These are phyloP conservation scores for Boletus rubroflammeus DNA, from an alignment of 768 basidiomycete genomes.

Conservation along the genomic window DNA sequence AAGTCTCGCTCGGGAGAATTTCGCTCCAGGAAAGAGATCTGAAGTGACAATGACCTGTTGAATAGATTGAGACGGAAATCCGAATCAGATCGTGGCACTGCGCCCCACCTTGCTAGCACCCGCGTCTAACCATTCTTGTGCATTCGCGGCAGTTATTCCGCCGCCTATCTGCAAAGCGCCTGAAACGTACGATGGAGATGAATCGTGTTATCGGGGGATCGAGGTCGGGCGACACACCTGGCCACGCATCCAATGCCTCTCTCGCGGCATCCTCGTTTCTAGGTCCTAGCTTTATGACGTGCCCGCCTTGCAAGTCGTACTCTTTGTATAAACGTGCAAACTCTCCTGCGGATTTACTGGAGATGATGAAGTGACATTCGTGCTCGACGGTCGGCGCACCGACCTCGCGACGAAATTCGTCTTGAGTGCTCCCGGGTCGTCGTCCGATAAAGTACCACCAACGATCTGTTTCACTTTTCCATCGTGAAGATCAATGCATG, in stretches of 20 bases:
- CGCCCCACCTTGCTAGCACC: constrained; percentile 83
- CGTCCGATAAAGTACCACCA: constrained; percentile 84
- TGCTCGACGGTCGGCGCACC: constrained; percentile 1
- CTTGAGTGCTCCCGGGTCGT: constrained; percentile 53
- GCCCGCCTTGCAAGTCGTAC: constrained; percentile 75
- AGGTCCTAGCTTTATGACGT: constrained; percentile 93
- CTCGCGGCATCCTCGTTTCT: constrained; percentile 87
- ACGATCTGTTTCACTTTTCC: constrained; percentile 98
- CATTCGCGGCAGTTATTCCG: constrained; percentile 81
- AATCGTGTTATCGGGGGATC: neutral
- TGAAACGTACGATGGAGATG: constrained; percentile 26
- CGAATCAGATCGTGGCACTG: neutral
- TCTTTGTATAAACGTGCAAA: constrained; percentile 77
- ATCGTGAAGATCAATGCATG: constrained; percentile 95
- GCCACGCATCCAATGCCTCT: constrained; percentile 83
- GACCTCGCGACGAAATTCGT: constrained; percentile 93
- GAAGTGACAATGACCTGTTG: constrained; percentile 99
- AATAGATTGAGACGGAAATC: constrained; percentile 4
- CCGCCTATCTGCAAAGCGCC: constrained; percentile 90
- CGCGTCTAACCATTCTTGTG: constrained; percentile 75
- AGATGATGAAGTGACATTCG: constrained; percentile 6
- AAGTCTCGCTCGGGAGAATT: constrained; percentile 74
- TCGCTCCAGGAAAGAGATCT: constrained; percentile 82
- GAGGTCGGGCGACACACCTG: constrained; percentile 41
- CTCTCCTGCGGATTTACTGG: constrained; percentile 71